Evolutionary conservation across 129 eudicot species (phyloP).

Genomic region (Pulicaria dysenterica): DNA sequence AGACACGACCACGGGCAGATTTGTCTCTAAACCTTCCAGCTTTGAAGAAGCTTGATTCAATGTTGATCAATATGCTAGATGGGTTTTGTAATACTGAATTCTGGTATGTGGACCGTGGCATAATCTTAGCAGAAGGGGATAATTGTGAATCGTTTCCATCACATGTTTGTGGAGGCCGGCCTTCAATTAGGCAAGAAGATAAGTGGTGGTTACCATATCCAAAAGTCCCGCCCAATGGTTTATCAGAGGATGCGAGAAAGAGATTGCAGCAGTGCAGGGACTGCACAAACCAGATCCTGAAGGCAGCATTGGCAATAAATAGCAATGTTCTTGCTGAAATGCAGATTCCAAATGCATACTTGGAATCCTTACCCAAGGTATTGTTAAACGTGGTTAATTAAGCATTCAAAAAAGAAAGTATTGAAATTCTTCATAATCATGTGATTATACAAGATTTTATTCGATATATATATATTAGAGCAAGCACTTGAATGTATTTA

Average conservation of each 20-base stretch:
- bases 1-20: slow-evolving; percentile 68
- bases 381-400: neutral
- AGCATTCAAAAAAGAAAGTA: too few relatives aligned
- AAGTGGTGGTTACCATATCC: slow-evolving; percentile 91
- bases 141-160: slow-evolving; percentile 42
- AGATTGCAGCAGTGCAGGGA: slow-evolving; percentile 73
- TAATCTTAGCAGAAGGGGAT: slow-evolving; percentile 45
- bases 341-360: slow-evolving; percentile 71
- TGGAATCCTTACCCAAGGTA: slow-evolving; percentile 78
- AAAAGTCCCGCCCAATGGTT: slow-evolving; percentile 65
- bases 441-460: too few relatives aligned
- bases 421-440: too few relatives aligned
- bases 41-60: slow-evolving; percentile 70
- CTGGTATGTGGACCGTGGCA: slow-evolving; percentile 80
- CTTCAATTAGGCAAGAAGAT: slow-evolving; percentile 77
- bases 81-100: slow-evolving; percentile 71
- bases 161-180: slow-evolving; percentile 46
- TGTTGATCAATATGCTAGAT: slow-evolving; percentile 67
- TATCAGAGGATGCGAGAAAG: slow-evolving; percentile 73
- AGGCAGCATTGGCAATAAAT: slow-evolving; percentile 80
- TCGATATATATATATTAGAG: too few relatives aligned
- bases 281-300: slow-evolving; percentile 77
- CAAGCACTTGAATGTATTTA: neutral
- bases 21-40: slow-evolving; percentile 68
- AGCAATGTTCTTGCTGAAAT: slow-evolving; percentile 76